Conservation (phyloP, 1,284 basidiomycete genomes). For the Melampsora americana region DNA sequence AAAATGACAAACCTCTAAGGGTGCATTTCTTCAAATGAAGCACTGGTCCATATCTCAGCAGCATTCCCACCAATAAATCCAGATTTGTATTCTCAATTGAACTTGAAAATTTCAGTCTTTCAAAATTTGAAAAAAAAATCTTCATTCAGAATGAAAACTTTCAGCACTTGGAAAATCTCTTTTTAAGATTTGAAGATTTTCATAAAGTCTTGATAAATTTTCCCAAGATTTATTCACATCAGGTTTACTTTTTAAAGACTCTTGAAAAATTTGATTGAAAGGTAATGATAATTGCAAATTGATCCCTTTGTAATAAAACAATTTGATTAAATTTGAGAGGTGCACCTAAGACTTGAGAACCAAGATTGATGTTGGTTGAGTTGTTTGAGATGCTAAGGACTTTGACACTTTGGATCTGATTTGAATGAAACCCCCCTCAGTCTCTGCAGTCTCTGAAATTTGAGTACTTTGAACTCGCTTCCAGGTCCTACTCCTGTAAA, state of each 20-base stretch:
- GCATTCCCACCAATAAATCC: constrained; percentile 29
- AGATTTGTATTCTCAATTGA: constrained; percentile 28
- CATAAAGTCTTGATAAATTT: constrained; percentile 8
- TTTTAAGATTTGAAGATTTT: not conserved
- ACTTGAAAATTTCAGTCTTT: constrained; percentile 10
- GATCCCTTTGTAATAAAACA: constrained; percentile 27
- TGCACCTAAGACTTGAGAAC: constrained; percentile 6
- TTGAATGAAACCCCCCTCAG: too few relatives aligned
- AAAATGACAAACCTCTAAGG: constrained; percentile 23
- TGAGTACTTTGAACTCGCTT: constrained; percentile 19
- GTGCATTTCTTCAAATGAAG: constrained; percentile 35
- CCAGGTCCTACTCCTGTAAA: constrained; percentile 8
- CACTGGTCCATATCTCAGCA: constrained; percentile 34
- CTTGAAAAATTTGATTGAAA: not conserved
- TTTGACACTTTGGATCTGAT: too few relatives aligned
- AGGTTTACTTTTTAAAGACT: not conserved
- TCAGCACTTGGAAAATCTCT: constrained; percentile 20
- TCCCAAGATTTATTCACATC: constrained; percentile 5
- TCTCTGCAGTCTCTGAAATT: too few relatives aligned
- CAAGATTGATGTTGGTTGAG: too few relatives aligned
- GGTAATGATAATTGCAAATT: constrained; percentile 4
- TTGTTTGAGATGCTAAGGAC: too few relatives aligned
- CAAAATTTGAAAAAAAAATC: constrained; percentile 10
- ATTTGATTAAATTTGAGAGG: constrained; percentile 31
- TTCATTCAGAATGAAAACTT: constrained; percentile 15